Evolutionary conservation across 352 stramenopile species (phyloP), one percentile per base, ranked within the genome.

Genomic region (Globisporangium cystogenes): DNA sequence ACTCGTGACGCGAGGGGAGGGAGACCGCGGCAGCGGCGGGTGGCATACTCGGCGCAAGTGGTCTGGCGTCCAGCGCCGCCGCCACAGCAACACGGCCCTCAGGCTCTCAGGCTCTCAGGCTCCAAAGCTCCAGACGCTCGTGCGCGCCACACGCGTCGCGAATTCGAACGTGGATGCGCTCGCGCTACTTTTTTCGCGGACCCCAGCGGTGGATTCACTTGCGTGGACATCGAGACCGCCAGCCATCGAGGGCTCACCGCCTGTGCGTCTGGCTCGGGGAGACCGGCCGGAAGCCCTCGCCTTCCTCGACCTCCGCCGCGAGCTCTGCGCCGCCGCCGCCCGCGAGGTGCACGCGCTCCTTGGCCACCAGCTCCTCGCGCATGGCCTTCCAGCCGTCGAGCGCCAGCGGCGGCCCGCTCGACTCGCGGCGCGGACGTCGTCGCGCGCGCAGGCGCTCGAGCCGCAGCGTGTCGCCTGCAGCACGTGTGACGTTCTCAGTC

Each of bases 361-460:
- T 60, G 31, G 76, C 57, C 27, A 85, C 82, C 24, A 82, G 71
- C 35, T 76, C 74, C 55, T 80, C 69, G 4, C 67, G 62, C 50
- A 82, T 67, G 24, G 68, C 70, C 29, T 65, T 76, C 74, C 74
- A 85, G 48, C 74, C 74, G 0, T 57, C 60, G 39, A 85, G 64
- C 15, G 59, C 53, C 20, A 85, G 67, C n/a, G 59, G 67, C n/a
- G 67, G 74, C 8, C 71, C 71, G 1, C 47, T 57, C 1, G 59
- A 64, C 5, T 60, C 70, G 4, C 72, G 67, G 20, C 42, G 53
- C 0, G 49, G 59, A 20, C 47, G 53, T 4, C 45, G 53, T 26
- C 48, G 43, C 2, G 16, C 12, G 6, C 36, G 36, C 36, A 41
- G 36, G 7, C 60, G 66, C 14, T 48, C 42, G 11, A 26, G 55